Percentiles rank a stretch among this genome's conserved stretches.
phyloP scores from a whole-genome alignment of 768 basidiomycete genomes.

The Lactifluus echinatus region DNA sequence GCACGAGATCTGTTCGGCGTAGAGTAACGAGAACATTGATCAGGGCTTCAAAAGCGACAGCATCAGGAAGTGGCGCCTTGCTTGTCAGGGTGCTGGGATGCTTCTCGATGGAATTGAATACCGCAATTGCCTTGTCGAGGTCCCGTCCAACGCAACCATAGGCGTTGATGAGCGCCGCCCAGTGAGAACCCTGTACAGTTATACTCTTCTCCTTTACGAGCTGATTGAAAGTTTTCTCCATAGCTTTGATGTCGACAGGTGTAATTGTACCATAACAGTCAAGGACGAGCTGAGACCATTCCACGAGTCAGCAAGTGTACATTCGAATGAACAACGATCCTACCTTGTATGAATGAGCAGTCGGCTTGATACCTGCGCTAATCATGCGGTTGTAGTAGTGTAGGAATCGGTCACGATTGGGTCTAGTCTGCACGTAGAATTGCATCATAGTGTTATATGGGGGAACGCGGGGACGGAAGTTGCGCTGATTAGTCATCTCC shows the following conservation, averaged over 20 bases:
- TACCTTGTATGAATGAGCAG: constrained; percentile 93
- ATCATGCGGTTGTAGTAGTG: constrained; percentile 65
- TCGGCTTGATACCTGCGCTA: constrained; percentile 55
- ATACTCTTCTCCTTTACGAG: constrained; percentile 43
- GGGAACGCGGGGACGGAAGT: constrained; percentile 84
- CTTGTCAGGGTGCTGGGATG: constrained; percentile 37
- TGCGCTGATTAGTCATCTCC: constrained; percentile 68
- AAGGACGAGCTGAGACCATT: constrained; percentile 55
- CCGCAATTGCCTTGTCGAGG: constrained; percentile 60
- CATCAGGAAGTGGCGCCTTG: constrained; percentile 48
- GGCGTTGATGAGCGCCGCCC: constrained; percentile 83
- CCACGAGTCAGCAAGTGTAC: constrained; percentile 9
- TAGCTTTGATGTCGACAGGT: constrained; percentile 62
- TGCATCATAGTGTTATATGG: constrained; percentile 99
- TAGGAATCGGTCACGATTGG: constrained; percentile 68
- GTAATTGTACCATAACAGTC: constrained; percentile 84
- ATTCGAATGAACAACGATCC: constrained; percentile 16
- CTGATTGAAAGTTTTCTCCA: constrained; percentile 63
- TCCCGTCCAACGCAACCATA: constrained; percentile 77
- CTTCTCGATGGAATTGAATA: constrained; percentile 66
- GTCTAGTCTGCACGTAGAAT: constrained; percentile 84
- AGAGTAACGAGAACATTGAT: constrained; percentile 79
- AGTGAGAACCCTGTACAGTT: constrained; percentile 50
- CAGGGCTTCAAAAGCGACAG: constrained; percentile 83
- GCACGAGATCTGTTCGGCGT: constrained; percentile 70